Evolutionary conservation across 257 asterid genomes (phyloP).

Genomic region (Fraxinus excelsior): DNA sequence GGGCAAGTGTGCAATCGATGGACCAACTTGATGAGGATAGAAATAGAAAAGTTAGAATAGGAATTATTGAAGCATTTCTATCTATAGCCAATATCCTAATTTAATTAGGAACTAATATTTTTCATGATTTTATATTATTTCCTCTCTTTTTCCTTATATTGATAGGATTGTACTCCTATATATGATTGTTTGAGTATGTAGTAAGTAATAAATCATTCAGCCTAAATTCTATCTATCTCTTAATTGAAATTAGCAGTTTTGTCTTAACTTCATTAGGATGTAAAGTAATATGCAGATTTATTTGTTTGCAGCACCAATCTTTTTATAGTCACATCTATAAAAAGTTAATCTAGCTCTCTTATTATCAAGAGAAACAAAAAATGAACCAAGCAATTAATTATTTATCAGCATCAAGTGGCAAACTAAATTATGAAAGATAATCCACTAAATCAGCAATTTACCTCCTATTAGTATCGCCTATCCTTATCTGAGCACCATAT

Average conservation of each 20-base stretch:
- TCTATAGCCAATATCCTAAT: too few relatives aligned
- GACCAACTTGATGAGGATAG: too few relatives aligned
- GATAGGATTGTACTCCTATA: too few relatives aligned
- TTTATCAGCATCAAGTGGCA: conserved; percentile 2
- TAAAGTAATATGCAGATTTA: background rate
- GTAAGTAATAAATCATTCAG: too few relatives aligned
- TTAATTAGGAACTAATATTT: too few relatives aligned
- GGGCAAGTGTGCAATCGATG: too few relatives aligned
- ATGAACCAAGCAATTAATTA: background rate
- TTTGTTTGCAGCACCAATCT: conserved; percentile 1
- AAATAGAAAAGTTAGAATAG: too few relatives aligned
- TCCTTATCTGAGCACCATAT: conserved; percentile 91
- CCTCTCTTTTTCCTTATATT: too few relatives aligned
- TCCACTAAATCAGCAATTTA: conserved; percentile 27
- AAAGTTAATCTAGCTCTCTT: background rate
- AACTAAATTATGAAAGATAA: conserved; percentile 4
- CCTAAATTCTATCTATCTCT: background rate
- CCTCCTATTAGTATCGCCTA: conserved; percentile 90
- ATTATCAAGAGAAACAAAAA: background rate
- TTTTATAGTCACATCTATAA: background rate
- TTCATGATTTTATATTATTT: too few relatives aligned
- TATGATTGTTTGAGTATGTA: too few relatives aligned
- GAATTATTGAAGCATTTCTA: too few relatives aligned
- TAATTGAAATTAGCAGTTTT: background rate
- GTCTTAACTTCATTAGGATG: background rate